Evolutionary conservation across 73 alveolate species (phyloP), one percentile per base, ranked within the genome.

Genomic region (Urostyla sp.): DNA sequence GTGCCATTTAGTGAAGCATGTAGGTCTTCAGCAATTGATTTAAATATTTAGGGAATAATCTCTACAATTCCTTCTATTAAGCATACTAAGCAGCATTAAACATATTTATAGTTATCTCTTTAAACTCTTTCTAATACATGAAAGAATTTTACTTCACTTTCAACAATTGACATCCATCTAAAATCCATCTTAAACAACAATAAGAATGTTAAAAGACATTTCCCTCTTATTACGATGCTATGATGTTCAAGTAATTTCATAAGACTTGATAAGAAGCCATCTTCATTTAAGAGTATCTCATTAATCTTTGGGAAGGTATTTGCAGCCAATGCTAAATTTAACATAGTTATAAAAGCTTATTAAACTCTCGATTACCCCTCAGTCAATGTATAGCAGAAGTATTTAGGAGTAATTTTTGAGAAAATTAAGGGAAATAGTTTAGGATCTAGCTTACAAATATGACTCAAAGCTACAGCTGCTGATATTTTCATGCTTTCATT

Each of bases 181-280:
- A 80, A 75, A 55, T 87, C 89, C 45, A 74, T 51, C 67, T 92
- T 94, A 45, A 91, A 75, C 23, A 94, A 78, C 10, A 94, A 78
- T 34, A 82, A 43, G 36, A 91, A 57, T 7, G 95, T 81, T 24
- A 94, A 75, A 0, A 92, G 54, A 46, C 89, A 91, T 45, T 94
- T 94, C 45, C 98, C 98, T 79, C 96, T 87, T 11, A 92, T 90
- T 0, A 91, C 95, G 21, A 87, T 73, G 37, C 75, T 50, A 30
- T 77, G 72, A 66, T 91, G 94, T 67, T 94, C 98, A 20, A 91
- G 49, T 18, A 94, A 80, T 13, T 73, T 57, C 28, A 76, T 72
- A 11, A 94, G 72, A 26, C 87, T 31, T 21, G 61, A 67, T 13
- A 91, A 44, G 88, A 88, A 87, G 16, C 55, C 40, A 21, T 78